These are phyloP conservation scores for Apophysomyces variabilis DNA, from an alignment of 371 early-diverging fungal genomes.

Conservation along the genomic window DNA sequence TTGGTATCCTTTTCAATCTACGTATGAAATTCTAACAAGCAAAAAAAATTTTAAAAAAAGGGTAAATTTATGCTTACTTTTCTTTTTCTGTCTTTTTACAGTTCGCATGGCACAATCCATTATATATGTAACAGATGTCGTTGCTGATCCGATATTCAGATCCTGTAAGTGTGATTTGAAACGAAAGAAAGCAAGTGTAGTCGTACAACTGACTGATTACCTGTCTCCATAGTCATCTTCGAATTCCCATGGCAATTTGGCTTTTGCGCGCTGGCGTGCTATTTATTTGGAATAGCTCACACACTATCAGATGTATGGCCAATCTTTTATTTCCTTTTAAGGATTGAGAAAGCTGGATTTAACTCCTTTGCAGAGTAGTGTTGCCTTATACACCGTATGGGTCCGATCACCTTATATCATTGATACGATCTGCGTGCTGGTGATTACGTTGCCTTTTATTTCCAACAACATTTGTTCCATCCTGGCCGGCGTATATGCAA, in stretches of 20 bases:
- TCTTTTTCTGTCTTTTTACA: slow-evolving; percentile 8
- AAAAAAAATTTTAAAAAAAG: neutral
- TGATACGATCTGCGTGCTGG: slow-evolving; percentile 24
- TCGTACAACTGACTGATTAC: neutral
- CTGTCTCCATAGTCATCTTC: slow-evolving; percentile 29
- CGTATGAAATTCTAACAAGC: slow-evolving; percentile 9
- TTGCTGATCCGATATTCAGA: neutral
- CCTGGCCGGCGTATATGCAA: slow-evolving; percentile 32
- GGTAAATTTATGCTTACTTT: neutral
- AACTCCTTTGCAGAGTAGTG: slow-evolving; percentile 29
- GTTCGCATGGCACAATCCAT: slow-evolving; percentile 38
- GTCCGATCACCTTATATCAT: slow-evolving; percentile 23
- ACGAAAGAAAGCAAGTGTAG: neutral
- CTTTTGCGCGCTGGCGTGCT: slow-evolving; percentile 40
- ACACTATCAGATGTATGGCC: slow-evolving; percentile 41
- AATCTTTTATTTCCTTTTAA: no score
- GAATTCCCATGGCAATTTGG: slow-evolving; percentile 51
- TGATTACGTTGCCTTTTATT: slow-evolving; percentile 32
- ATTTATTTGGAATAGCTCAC: slow-evolving; percentile 47
- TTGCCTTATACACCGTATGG: slow-evolving; percentile 25
- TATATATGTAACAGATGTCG: slow-evolving; percentile 14
- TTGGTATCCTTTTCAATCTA: slow-evolving; percentile 24
- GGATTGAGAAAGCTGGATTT: neutral
- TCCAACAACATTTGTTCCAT: slow-evolving; percentile 40
- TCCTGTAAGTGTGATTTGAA: neutral